Percentiles rank a stretch among this genome's conserved stretches.
These are phyloP conservation scores for Pichia kluyveri DNA, from an alignment of 805 yeast species.

Conservation along the genomic window DNA sequence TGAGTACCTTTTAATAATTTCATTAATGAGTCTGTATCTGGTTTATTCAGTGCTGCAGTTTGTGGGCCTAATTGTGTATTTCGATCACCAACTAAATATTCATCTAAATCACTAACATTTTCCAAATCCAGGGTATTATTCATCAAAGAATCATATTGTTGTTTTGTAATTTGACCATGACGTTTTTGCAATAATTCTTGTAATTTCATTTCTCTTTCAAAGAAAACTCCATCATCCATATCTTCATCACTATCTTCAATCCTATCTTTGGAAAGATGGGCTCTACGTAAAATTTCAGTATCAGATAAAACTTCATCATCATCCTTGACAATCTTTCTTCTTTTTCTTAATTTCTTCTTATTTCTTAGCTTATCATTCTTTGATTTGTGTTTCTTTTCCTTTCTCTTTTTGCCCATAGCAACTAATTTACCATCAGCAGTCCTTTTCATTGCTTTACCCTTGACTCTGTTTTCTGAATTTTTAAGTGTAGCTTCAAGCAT, in stretches of 20 bases:
- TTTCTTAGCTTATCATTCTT: constrained; percentile 5
- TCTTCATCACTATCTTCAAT: constrained; percentile 60
- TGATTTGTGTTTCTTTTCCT: constrained; percentile 2
- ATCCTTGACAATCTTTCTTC: constrained; percentile 20
- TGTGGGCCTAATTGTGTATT: neutral
- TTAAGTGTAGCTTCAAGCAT: constrained; percentile 27
- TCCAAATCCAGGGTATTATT: constrained; percentile 4
- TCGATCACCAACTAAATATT: constrained; percentile 1
- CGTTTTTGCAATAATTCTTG: constrained; percentile 26
- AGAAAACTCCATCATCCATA: constrained; percentile 46
- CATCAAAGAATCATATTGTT: constrained; percentile 16
- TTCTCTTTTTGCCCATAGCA: constrained; percentile 8
- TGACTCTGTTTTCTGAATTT: constrained; percentile 9
- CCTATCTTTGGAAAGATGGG: constrained; percentile 40
- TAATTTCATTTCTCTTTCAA: constrained; percentile 44
- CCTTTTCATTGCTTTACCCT: constrained; percentile 20
- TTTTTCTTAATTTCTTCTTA: constrained; percentile 5
- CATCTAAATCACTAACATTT: constrained; percentile 9
- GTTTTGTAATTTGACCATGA: constrained; percentile 21
- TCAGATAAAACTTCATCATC: constrained; percentile 16
- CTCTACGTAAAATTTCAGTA: constrained; percentile 8
- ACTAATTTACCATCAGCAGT: constrained; percentile 7
- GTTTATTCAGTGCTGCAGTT: neutral
- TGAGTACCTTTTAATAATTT: neutral
- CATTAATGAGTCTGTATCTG: neutral